These are phyloP conservation scores for Alternaria hordeiaustralica DNA, from an alignment of 2,329 filamentous ascomycete species.

Conservation along the genomic window DNA sequence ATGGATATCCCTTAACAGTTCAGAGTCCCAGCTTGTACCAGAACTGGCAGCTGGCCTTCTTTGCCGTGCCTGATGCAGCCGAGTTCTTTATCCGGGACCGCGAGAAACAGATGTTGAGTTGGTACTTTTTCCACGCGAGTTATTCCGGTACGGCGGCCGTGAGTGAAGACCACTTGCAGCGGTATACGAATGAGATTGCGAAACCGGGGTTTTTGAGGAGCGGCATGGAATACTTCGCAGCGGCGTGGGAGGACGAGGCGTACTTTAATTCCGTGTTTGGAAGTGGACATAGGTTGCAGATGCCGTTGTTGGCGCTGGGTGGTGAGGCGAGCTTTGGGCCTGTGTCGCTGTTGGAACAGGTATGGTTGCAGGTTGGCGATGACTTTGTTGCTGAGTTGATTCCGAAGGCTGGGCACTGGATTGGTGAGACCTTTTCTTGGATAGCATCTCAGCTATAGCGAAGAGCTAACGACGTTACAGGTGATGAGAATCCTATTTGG, in stretches of 20 bases:
- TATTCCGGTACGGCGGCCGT: slow-evolving; percentile 52
- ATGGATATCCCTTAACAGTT: slow-evolving; percentile 1
- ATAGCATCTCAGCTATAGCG: not conserved
- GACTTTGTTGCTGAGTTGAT: not conserved
- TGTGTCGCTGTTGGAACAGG: not conserved
- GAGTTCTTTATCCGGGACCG: slow-evolving; percentile 54
- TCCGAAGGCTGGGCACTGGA: slow-evolving; percentile 1
- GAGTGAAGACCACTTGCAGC: slow-evolving; percentile 49
- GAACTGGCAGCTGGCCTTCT: slow-evolving; percentile 50
- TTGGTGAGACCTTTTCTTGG: not conserved
- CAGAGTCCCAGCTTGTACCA: slow-evolving; percentile 51
- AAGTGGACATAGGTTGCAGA: not conserved
- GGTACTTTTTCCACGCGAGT: slow-evolving; percentile 57
- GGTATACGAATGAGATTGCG: slow-evolving; percentile 50
- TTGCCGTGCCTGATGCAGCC: slow-evolving; percentile 56
- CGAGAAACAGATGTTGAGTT: slow-evolving; percentile 53
- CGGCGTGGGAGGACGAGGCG: not conserved
- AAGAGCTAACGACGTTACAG: not conserved
- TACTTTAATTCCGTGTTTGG: not conserved
- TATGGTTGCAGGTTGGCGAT: not conserved
- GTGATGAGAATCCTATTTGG: not conserved
- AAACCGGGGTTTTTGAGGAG: slow-evolving; percentile 41
- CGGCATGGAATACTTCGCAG: slow-evolving; percentile 50
- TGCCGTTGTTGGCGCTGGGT: not conserved
- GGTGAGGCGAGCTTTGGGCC: not conserved